phyloP scores from a whole-genome alignment of 2,329 filamentous ascomycete genomes.

The Cryphonectria radicalis region DNA sequence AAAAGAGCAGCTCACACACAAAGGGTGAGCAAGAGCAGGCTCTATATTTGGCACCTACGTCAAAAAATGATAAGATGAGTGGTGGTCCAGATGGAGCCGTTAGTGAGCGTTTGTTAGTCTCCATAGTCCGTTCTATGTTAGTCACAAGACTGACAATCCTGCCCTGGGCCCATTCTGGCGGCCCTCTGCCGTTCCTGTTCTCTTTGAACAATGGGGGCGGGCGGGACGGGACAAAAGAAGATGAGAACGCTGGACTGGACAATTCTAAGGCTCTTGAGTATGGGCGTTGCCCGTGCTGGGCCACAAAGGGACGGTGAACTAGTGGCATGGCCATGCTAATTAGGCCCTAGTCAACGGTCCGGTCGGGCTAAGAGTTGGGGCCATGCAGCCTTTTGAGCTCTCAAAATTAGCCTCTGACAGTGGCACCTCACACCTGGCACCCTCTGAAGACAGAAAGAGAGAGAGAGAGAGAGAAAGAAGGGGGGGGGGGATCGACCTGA shows the following conservation, averaged over 20 bases:
- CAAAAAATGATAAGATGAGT: background rate
- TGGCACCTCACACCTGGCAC: background rate
- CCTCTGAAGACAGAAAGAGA: background rate
- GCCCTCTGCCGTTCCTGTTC: constrained; percentile 8
- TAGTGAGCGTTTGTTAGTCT: constrained; percentile 1
- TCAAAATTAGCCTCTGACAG: background rate
- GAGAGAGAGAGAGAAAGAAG: background rate
- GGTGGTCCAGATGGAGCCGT: background rate
- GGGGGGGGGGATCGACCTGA: background rate
- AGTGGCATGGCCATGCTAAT: background rate
- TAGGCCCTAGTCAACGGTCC: constrained; percentile 4
- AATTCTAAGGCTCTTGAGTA: background rate
- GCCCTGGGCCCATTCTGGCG: constrained; percentile 10
- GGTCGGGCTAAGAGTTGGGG: background rate
- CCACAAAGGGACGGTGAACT: background rate
- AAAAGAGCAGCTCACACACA: background rate
- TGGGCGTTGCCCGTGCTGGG: background rate
- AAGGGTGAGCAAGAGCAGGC: background rate
- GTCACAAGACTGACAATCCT: constrained; percentile 2
- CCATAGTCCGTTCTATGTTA: background rate
- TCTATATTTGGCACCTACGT: constrained; percentile 15
- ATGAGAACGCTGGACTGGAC: background rate
- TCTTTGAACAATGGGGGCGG: constrained; percentile 13
- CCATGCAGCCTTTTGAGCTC: background rate
- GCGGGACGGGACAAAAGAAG: background rate